Evolutionary conservation across 805 yeast species (phyloP).

Genomic region (Debaryomyces castellii): DNA sequence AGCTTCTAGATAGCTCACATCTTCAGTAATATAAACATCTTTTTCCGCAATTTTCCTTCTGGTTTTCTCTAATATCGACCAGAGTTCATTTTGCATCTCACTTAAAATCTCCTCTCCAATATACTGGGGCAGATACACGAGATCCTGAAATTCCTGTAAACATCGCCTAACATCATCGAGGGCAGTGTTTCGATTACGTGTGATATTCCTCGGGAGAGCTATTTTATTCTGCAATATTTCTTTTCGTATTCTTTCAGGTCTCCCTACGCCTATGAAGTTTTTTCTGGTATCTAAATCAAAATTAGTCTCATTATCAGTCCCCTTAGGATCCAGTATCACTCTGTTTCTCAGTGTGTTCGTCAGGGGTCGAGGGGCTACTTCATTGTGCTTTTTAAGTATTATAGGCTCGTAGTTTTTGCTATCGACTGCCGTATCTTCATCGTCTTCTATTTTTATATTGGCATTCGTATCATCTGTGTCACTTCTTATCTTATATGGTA

Average conservation of each 20-base stretch:
- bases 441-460: conserved; percentile 6
- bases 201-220: neutral
- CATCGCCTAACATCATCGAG: neutral
- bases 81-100: neutral
- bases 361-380: neutral
- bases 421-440: conserved; percentile 12
- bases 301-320: neutral
- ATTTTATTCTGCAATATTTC: neutral
- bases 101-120: neutral
- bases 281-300: neutral
- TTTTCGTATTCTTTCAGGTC: neutral
- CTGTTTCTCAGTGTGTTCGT: neutral
- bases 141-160: neutral
- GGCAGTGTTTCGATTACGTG: neutral
- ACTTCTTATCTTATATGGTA: conserved; percentile 25
- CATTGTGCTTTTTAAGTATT: neutral
- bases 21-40: neutral
- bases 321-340: neutral
- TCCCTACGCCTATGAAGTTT: neutral
- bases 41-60: neutral
- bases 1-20: neutral
- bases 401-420: conserved; percentile 7
- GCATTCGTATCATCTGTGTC: neutral
- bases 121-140: neutral
- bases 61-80: neutral